Conservation (phyloP, 768 basidiomycete genomes). For the Lyophyllum shimeji region DNA sequence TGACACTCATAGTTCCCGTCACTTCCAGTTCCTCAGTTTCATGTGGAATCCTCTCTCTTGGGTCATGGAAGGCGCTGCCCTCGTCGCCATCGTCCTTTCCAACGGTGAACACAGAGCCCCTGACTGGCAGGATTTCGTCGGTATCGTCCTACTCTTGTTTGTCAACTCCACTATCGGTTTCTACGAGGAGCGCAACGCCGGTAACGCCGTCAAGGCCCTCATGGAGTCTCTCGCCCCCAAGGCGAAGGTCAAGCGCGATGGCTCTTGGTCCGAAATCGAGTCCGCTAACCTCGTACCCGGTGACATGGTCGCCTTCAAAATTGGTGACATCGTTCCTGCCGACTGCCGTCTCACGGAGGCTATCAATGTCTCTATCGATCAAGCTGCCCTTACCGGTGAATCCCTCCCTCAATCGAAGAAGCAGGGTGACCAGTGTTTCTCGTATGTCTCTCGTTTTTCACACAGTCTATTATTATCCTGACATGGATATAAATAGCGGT, state of each 20-base stretch:
- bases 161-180: conserved; percentile 98
- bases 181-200: conserved; percentile 96
- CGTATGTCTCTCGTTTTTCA: conserved; percentile 53
- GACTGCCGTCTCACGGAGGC: conserved; percentile 97
- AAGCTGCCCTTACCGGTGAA: conserved; percentile 97
- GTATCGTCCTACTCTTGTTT: conserved; percentile 89
- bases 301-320: conserved; percentile 97
- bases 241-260: conserved; percentile 88
- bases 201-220: conserved; percentile 98
- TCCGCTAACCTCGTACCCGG: conserved; percentile 89
- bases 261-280: conserved; percentile 88
- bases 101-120: conserved; percentile 87
- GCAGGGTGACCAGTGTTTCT: conserved; percentile 95
- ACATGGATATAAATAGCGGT: conserved; percentile 49
- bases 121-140: conserved; percentile 97
- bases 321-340: conserved; percentile 97
- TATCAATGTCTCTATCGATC: conserved; percentile 97
- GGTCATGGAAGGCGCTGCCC: conserved; percentile 98
- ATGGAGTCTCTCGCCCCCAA: conserved; percentile 99
- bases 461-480: conserved; percentile 1
- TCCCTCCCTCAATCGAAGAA: conserved; percentile 94
- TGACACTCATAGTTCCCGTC: background rate
- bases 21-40: conserved; percentile 84
- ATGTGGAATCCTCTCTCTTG: conserved; percentile 99
- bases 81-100: conserved; percentile 93